phyloP scores from a whole-genome alignment of 192 early-diverging fungal genomes.

The Coemansia sp. region DNA sequence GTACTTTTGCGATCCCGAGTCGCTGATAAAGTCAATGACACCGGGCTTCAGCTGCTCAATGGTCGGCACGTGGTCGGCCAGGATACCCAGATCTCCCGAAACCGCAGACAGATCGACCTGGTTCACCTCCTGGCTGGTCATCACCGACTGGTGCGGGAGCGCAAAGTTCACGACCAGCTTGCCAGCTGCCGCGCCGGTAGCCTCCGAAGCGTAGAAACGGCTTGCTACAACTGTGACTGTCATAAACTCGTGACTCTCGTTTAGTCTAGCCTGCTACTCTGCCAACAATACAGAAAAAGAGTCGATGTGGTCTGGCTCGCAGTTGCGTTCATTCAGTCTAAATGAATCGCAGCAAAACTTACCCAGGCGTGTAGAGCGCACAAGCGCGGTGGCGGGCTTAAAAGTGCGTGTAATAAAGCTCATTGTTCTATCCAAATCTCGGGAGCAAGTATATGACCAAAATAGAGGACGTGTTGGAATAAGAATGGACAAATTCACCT shows the following conservation, averaged over 20 bases:
- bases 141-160: slow-evolving; percentile 84
- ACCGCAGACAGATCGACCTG: slow-evolving; percentile 93
- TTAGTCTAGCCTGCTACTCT: too few relatives aligned
- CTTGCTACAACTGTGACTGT: slow-evolving; percentile 19
- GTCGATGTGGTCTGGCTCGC: too few relatives aligned
- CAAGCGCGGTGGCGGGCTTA: slow-evolving; percentile 33
- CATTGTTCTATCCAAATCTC: slow-evolving; percentile 14
- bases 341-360: slow-evolving; percentile 13
- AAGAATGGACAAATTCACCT: background rate
- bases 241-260: background rate
- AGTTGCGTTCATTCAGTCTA: background rate
- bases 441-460: background rate
- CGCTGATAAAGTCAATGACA: slow-evolving; percentile 77
- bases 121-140: slow-evolving; percentile 68
- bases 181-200: slow-evolving; percentile 55
- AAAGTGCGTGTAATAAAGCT: slow-evolving; percentile 37
- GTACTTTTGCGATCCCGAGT: slow-evolving; percentile 73
- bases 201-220: slow-evolving; percentile 82
- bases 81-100: slow-evolving; percentile 96
- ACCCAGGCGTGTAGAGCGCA: slow-evolving; percentile 31
- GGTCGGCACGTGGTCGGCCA: slow-evolving; percentile 96
- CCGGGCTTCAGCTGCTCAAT: slow-evolving; percentile 94
- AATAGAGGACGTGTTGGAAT: background rate
- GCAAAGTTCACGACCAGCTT: slow-evolving; percentile 87
- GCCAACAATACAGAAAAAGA: too few relatives aligned